Evolutionary conservation across 257 asterid genomes (phyloP), one percentile per base, ranked within the genome.

Genomic region (Gynochthodes officinalis): DNA sequence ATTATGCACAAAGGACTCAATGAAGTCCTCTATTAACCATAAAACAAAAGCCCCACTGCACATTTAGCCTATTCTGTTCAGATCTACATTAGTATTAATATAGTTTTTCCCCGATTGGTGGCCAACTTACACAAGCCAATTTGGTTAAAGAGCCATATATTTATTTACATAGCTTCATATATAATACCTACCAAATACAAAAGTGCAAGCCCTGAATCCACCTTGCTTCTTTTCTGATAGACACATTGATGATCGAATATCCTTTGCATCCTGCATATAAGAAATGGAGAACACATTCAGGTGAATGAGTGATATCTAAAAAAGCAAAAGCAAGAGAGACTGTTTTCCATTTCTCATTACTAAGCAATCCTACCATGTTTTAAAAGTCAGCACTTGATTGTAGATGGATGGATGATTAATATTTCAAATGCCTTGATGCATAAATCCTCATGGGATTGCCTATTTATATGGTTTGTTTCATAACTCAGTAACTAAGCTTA

Each of bases 161-260:
- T n/a, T n/a, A n/a, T n/a, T 27, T 37, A 13, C 1, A 54, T 27
- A 27, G 7, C 42, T 7, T 37, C 13, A 4, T 28, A 28, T 7
- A 57, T 28, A 11, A 3, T 4, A 50, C 72, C 52, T 50, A 73
- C 77, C 77, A 11, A 73, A 73, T 2, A 73, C 77, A 53, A 73
- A 73, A 18, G 39, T 50, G 54, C 58, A 42, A 73, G 77, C 72
- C 67, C 53, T 37, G 57, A 64, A 73, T 53, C 77, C 77, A 39
- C 77, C 77, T 52, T 52, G 13, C 46, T 73, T 63, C 11, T 10
- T 39, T 14, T 21, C 53, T 16, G 54, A 39, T 64, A 53, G 46
- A 53, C 55, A 49, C 55, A 73, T 46, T 33, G 63, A 33, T 39
- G 69, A 63, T 18, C 63, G 70, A 37, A 52, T 32, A 2, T 53